phyloP scores from a whole-genome alignment of 2,329 filamentous ascomycete genomes.

The Blastomyces parvus region DNA sequence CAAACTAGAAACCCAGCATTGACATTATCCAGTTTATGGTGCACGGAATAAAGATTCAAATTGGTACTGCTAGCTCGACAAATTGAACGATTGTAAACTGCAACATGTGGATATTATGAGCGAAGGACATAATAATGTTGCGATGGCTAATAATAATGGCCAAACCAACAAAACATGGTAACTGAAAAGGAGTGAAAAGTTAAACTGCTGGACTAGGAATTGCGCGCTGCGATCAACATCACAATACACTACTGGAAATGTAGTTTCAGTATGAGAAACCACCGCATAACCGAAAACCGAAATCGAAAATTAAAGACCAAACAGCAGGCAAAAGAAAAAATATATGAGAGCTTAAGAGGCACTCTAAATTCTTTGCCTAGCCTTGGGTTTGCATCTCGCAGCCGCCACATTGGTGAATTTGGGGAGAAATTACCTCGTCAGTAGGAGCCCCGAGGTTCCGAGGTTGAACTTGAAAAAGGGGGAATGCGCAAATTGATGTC shows the following conservation, averaged over 20 bases:
- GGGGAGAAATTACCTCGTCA: background rate
- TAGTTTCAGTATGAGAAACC: background rate
- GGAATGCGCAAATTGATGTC: background rate
- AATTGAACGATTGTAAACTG: background rate
- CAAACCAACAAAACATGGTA: background rate
- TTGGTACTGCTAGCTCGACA: background rate
- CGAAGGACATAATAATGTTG: background rate
- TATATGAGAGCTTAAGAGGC: background rate
- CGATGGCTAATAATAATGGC: background rate
- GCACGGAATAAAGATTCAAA: background rate
- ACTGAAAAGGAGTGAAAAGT: background rate
- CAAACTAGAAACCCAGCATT: background rate
- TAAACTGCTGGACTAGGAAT: background rate
- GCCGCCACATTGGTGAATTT: background rate
- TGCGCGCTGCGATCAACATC: background rate
- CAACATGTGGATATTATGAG: background rate
- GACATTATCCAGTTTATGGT: background rate
- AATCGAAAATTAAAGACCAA: background rate
- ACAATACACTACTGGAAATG: background rate
- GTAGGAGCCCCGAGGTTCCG: background rate
- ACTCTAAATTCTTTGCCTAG: background rate
- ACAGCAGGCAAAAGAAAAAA: background rate
- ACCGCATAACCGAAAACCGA: background rate
- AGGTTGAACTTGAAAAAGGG: background rate
- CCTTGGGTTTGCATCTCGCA: background rate